Base-by-base conservation (phyloP, 2,329 filamentous ascomycete species). In the Thielaviopsis euricoi region DNA sequence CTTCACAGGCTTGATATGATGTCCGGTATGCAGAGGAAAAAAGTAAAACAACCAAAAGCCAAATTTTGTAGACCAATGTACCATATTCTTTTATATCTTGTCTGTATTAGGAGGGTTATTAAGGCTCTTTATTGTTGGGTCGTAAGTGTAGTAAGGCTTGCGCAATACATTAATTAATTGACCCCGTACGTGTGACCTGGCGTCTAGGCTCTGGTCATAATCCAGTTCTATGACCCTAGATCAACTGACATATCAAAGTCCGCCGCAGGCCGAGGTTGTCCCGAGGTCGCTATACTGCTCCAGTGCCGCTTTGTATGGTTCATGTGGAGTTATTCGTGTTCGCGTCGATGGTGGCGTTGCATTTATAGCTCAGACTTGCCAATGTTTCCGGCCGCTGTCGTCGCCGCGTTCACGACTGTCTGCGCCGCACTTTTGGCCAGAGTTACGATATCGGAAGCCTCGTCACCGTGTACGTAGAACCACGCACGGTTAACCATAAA, bases 381-480 rank as follows among this genome's bases (percentile, higher is more conserved):
- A 21, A 66, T 54, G 12, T 29, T 55, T 21, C 51, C 58, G 15
- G 49, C 58, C 26, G 52, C 58, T 13, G 58, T 55, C 19, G 55
- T 49, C 6, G 67, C 66, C 22, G 64, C 69, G 61, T 71, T 69
- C 13, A 69, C 71, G 37, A 61, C 55, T 0, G 60, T 60, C 22
- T 61, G 60, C 23, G 60, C 60, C 13, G 71, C 71, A 37, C 70
- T 71, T 65, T 74, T 73, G 22, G 71, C 73, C 40, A 72, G 71
- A 60, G 73, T 71, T 60, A 72, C 73, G 50, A 76, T 71, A 59
- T 77, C 74, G 2, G 55, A 55, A 60, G 76, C 77, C 64, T 81
- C 78, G 67, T 95, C 89, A 64, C 93, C 93, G 63, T 85, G 84
- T 70, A 89, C 87, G 76, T 98, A 98, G 76, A 96, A 98, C 81